phyloP scores from a whole-genome alignment of 2,329 filamentous ascomycete species.

The Teratosphaeria destructans region DNA sequence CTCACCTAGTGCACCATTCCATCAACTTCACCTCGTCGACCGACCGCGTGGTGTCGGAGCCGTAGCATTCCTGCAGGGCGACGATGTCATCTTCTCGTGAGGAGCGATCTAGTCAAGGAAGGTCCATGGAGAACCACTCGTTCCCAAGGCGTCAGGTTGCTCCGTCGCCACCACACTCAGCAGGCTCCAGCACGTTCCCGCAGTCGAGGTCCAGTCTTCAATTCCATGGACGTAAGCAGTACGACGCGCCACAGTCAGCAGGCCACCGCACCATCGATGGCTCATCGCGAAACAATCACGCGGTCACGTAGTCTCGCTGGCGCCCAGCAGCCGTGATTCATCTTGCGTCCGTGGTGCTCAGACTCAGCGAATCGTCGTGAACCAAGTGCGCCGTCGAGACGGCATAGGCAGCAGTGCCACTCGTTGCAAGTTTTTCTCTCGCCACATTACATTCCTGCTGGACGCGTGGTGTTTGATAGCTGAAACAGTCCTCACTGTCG shows the following conservation, averaged over 20 bases:
- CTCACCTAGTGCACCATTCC: background rate
- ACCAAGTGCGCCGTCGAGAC: background rate
- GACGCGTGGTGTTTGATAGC: background rate
- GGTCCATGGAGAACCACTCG: background rate
- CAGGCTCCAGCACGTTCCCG: background rate
- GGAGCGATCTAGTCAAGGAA: background rate
- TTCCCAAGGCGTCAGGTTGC: background rate
- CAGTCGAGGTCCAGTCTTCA: background rate
- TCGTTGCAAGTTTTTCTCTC: background rate
- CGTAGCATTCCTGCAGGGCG: background rate
- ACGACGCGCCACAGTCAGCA: background rate
- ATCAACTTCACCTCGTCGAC: too few species aligned
- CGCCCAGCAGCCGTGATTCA: background rate
- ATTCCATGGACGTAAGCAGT: background rate
- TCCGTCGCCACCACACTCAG: background rate
- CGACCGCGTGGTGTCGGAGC: background rate
- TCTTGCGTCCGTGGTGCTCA: background rate
- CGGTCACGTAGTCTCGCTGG: background rate
- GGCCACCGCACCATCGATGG: background rate
- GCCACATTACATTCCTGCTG: background rate
- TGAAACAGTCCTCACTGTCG: background rate
- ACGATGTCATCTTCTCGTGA: background rate
- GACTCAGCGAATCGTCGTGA: background rate
- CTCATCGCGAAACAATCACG: background rate
- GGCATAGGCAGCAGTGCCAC: background rate